A percentile compares a stretch with the other conserved stretches of the same genome.
These are phyloP conservation scores for Terfezia claveryi DNA, from an alignment of 495 filamentous ascomycete species.

Conservation along the genomic window DNA sequence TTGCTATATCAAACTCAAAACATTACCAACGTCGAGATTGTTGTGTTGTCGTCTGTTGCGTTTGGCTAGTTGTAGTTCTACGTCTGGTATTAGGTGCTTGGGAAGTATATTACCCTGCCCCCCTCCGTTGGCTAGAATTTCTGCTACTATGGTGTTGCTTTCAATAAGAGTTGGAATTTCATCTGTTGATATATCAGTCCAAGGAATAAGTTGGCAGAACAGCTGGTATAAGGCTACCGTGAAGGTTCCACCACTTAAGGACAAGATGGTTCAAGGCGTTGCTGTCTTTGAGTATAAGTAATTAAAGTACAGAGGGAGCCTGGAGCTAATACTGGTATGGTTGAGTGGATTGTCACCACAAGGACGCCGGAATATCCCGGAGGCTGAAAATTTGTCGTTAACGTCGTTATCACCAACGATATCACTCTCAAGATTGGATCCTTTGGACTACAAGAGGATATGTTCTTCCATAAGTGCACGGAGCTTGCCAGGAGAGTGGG, in stretches of 20 bases:
- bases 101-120: too few relatives aligned
- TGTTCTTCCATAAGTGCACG: conserved; percentile 97
- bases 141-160: too few relatives aligned
- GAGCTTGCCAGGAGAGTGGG: conserved; percentile 81
- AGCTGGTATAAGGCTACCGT: conserved; percentile 57
- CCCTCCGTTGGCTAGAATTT: too few relatives aligned
- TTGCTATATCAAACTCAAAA: too few relatives aligned
- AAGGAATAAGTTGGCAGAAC: conserved; percentile 35
- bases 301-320: conserved; percentile 83
- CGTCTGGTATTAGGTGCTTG: too few relatives aligned
- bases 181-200: too few relatives aligned
- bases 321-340: conserved; percentile 93
- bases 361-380: conserved; percentile 88
- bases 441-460: conserved; percentile 87
- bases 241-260: conserved; percentile 46
- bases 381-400: conserved; percentile 77
- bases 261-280: conserved; percentile 61
- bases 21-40: too few relatives aligned
- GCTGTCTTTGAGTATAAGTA: conserved; percentile 89
- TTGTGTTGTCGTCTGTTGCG: too few relatives aligned
- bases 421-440: conserved; percentile 98
- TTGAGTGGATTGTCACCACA: conserved; percentile 92
- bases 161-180: too few relatives aligned
- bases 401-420: conserved; percentile 93
- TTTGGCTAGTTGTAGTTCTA: too few relatives aligned